Evolutionary conservation across 495 filamentous ascomycete genomes (phyloP).

Genomic region (Penicillium odoratum): DNA sequence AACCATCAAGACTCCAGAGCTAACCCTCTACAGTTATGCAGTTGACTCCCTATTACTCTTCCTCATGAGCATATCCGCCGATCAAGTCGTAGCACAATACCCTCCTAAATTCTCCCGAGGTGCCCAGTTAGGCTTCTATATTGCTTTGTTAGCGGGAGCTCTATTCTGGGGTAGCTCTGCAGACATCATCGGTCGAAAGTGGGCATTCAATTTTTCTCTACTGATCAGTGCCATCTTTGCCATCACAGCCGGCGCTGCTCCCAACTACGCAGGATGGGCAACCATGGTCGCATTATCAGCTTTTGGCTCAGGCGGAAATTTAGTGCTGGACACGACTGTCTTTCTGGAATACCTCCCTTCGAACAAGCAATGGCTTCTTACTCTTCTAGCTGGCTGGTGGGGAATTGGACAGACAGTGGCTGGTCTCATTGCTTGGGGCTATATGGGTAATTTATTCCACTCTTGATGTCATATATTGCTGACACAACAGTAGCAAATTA

Average conservation of each 20-base stretch:
- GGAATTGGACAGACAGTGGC: conserved; percentile 21
- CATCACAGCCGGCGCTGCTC: conserved; percentile 18
- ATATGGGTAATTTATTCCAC: conserved; percentile 15
- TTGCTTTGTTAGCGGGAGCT: conserved; percentile 36
- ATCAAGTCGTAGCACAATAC: conserved; percentile 21
- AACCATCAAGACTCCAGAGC: not conserved
- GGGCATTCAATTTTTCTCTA: conserved; percentile 43
- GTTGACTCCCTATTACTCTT: conserved; percentile 22
- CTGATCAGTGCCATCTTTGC: conserved; percentile 36
- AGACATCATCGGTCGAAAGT: conserved; percentile 43
- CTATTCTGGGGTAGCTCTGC: conserved; percentile 42
- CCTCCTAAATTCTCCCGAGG: conserved; percentile 18
- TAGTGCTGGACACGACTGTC: conserved; percentile 21
- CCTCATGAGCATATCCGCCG: conserved; percentile 21
- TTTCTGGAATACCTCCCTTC: conserved; percentile 22
- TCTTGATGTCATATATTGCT: not conserved
- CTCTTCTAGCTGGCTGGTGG: conserved; percentile 23
- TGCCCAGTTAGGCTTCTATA: conserved; percentile 20
- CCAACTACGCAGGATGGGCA: conserved; percentile 15
- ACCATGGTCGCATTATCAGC: conserved; percentile 19
- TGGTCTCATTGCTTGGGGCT: conserved; percentile 20
- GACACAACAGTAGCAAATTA: conserved; percentile 11
- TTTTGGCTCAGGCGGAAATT: conserved; percentile 22
- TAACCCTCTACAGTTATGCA: conserved; percentile 9
- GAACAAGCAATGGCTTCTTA: conserved; percentile 26